Evolutionary conservation across 2,329 filamentous ascomycete species (phyloP), one percentile per base, ranked within the genome.

Genomic region (Xenosphaeropsis pyriputrescens): DNA sequence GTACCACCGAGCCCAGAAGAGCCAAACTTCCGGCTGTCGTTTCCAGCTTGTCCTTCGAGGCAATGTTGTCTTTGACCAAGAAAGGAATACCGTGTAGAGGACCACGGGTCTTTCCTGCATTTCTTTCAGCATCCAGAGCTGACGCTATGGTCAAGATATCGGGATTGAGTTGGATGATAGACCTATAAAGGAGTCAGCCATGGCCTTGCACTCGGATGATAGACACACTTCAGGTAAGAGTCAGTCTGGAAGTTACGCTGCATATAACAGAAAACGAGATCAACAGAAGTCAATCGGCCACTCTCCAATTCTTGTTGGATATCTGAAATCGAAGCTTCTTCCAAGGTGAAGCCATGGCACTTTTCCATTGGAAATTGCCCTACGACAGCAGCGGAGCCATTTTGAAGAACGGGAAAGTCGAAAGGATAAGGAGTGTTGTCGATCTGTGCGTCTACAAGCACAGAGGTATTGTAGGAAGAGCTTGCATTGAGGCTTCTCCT

Each of bases 61-160:
- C 75, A 39, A 83, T 79, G 50, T 79, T 80, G 51, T 86, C 80
- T 56, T 86, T 86, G 45, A 85, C 70, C 2, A 79, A 62, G 52
- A 82, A 82, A 0, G 82, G 81, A 32, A 88, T 82, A 3, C 81
- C 81, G 52, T 86, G 81, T 1, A 88, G 63, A 1, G 73, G 72
- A 1, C 79, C 70, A n/a, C 76, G 68, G 8, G 75, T 54, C 30
- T 59, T 61, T 17, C 75, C 75, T 1, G 57, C 48, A 11, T 53
- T 50, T 14, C 80, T 67, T 55, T 85, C 79, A 0, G 50, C 52
- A 47, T 86, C 81, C 19, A 75, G 60, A 12, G 61, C 50, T 5
- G 58, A 57, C 3, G 81, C 81, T 39, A 85, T 82, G 16, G 56
- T 45, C 26, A 79, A 58, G 8, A 65, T 67, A 51, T 85, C 79